These are phyloP conservation scores for Chaetoscypha palmicola DNA, from an alignment of 2,329 filamentous ascomycete genomes.

Conservation along the genomic window DNA sequence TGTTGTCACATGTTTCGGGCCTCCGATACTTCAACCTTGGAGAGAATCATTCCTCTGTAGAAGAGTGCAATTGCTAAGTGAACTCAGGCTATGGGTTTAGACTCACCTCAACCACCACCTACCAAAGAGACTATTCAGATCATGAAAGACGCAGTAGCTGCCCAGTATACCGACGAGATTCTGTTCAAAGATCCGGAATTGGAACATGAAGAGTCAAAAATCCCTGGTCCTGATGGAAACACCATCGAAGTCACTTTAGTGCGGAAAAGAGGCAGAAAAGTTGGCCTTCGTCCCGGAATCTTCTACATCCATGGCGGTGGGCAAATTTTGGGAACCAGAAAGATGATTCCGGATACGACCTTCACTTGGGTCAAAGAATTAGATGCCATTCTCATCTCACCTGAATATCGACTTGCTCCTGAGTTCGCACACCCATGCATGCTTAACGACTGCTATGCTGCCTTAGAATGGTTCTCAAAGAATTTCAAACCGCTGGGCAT, in stretches of 20 bases:
- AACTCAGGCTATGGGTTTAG: background rate
- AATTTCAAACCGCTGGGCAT: constrained; percentile 35
- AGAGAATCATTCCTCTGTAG: background rate
- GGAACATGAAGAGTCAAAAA: constrained; percentile 6
- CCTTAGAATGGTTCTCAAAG: constrained; percentile 38
- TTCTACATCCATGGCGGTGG: constrained; percentile 47
- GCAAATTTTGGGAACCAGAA: constrained; percentile 22
- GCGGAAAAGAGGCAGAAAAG: background rate
- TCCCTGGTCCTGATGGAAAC: constrained; percentile 8
- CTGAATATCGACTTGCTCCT: constrained; percentile 15
- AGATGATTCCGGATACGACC: constrained; percentile 28
- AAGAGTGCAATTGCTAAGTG: background rate
- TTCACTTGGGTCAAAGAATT: constrained; percentile 42
- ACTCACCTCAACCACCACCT: background rate
- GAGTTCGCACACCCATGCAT: constrained; percentile 10
- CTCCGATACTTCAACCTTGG: background rate
- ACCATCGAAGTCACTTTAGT: constrained; percentile 12
- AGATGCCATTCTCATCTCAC: constrained; percentile 40
- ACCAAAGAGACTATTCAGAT: background rate
- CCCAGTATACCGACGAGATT: background rate
- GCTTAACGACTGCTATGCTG: constrained; percentile 38
- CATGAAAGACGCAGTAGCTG: background rate
- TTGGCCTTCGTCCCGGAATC: constrained; percentile 7
- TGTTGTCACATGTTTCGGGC: background rate
- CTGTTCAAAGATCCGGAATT: constrained; percentile 6